A percentile compares a stretch with the other conserved stretches of the same genome.
phyloP scores from a whole-genome alignment of 176 grass and related monocot species.

The Bolboschoenus planiculmis region DNA sequence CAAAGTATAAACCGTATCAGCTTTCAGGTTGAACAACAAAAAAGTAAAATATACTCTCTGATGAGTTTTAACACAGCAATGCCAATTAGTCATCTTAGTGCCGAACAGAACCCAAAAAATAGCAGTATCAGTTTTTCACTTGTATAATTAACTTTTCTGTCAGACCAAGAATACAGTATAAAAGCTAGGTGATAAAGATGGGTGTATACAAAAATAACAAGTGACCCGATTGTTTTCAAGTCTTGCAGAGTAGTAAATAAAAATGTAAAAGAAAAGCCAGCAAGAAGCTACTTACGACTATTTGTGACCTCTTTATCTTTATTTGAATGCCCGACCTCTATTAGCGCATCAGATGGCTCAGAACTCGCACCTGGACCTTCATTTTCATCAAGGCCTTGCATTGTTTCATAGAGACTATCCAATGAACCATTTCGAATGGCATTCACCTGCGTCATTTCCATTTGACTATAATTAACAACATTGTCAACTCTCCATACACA shows the following conservation, averaged over 20 bases:
- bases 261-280: neutral
- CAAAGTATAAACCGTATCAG: neutral
- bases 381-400: constrained; percentile 56
- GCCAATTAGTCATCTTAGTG: neutral
- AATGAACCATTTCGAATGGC: constrained; percentile 62
- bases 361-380: constrained; percentile 33
- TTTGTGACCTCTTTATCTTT: constrained; percentile 40
- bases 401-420: constrained; percentile 77
- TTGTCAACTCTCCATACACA: neutral
- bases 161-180: neutral
- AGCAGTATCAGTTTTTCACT: neutral
- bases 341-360: constrained; percentile 57
- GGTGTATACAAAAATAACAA: neutral
- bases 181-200: neutral
- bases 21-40: neutral
- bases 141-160: neutral
- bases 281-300: constrained; percentile 9
- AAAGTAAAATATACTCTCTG: neutral
- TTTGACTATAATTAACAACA: neutral
- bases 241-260: neutral
- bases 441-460: constrained; percentile 52
- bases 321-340: constrained; percentile 49
- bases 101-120: neutral
- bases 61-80: no score
- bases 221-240: neutral